These are phyloP conservation scores for Amyloporia xantha DNA, from an alignment of 768 basidiomycete genomes.

Conservation along the genomic window DNA sequence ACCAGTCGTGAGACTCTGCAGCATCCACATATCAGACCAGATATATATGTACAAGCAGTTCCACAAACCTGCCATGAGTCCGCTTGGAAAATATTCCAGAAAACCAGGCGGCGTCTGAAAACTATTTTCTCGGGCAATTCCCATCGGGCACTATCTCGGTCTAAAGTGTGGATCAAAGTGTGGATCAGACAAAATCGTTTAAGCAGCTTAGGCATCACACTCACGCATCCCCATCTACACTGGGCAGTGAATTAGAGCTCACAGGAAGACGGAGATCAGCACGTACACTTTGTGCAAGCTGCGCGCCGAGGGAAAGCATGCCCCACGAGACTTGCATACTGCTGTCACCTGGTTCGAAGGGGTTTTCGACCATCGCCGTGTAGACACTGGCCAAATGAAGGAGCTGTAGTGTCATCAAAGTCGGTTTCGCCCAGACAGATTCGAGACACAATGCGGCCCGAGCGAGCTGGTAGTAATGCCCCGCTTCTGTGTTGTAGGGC, in stretches of 20 bases:
- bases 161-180: too few relatives aligned
- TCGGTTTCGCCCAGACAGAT: conserved; percentile 65
- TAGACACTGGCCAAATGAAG: conserved; percentile 65
- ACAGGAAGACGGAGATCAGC: conserved; percentile 17
- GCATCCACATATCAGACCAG: conserved; percentile 3
- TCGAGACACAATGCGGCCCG: conserved; percentile 60
- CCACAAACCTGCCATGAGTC: conserved; percentile 59
- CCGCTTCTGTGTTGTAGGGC: conserved; percentile 30
- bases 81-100: conserved; percentile 74
- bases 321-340: conserved; percentile 36
- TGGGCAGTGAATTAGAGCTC: not conserved
- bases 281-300: conserved; percentile 52
- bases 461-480: conserved; percentile 60
- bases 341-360: conserved; percentile 47
- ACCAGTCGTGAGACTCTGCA: conserved; percentile 61
- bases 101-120: conserved; percentile 57
- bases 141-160: conserved; percentile 67
- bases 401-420: conserved; percentile 62
- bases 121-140: conserved; percentile 54
- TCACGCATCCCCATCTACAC: conserved; percentile 37
- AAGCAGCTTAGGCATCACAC: conserved; percentile 11
- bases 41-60: not conserved
- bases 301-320: conserved; percentile 47
- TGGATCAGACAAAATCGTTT: too few relatives aligned
- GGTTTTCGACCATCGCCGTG: conserved; percentile 62